Conservation (phyloP, 2,329 filamentous ascomycete genomes). For the Pseudopyricularia javanii region DNA sequence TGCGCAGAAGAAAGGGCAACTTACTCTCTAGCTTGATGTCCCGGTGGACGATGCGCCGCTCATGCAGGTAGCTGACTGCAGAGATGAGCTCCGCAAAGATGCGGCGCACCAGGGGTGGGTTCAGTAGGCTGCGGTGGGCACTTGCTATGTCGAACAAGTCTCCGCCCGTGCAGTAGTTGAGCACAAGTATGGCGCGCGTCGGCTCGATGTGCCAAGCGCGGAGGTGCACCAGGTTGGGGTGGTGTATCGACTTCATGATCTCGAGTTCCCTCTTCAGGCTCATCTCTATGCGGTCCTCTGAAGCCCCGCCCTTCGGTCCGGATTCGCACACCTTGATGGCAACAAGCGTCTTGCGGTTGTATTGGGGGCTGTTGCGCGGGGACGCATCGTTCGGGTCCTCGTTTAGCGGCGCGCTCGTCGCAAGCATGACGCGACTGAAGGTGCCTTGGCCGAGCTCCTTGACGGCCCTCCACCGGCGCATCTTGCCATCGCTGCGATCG, state of each 20-base stretch:
- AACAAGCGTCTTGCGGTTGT: slow-evolving; percentile 69
- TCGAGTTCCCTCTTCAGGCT: slow-evolving; percentile 91
- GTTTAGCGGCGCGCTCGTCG: slow-evolving; percentile 60
- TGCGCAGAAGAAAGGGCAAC: slow-evolving; percentile 17
- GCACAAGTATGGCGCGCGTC: slow-evolving; percentile 68
- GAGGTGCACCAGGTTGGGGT: slow-evolving; percentile 82
- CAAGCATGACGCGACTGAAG: slow-evolving; percentile 88
- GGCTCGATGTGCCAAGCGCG: slow-evolving; percentile 85
- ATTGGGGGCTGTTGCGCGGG: slow-evolving; percentile 9
- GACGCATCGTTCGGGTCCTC: slow-evolving; percentile 18
- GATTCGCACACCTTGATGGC: slow-evolving; percentile 94
- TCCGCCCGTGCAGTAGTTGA: slow-evolving; percentile 87
- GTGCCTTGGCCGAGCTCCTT: slow-evolving; percentile 81
- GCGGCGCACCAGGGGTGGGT: slow-evolving; percentile 58
- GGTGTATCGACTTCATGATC: slow-evolving; percentile 76
- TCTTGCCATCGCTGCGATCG: slow-evolving; percentile 55
- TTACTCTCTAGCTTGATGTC: slow-evolving; percentile 95
- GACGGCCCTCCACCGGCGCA: slow-evolving; percentile 67
- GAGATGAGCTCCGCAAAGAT: slow-evolving; percentile 84
- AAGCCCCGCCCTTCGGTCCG: slow-evolving; percentile 83
- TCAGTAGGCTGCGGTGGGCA: slow-evolving; percentile 54
- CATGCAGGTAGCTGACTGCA: slow-evolving; percentile 77
- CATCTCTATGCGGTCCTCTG: slow-evolving; percentile 85
- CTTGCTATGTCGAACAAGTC: slow-evolving; percentile 91
- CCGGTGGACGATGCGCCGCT: slow-evolving; percentile 77